Base-by-base conservation (phyloP, 176 grass and related monocot genomes). In the Themeda triandra region DNA sequence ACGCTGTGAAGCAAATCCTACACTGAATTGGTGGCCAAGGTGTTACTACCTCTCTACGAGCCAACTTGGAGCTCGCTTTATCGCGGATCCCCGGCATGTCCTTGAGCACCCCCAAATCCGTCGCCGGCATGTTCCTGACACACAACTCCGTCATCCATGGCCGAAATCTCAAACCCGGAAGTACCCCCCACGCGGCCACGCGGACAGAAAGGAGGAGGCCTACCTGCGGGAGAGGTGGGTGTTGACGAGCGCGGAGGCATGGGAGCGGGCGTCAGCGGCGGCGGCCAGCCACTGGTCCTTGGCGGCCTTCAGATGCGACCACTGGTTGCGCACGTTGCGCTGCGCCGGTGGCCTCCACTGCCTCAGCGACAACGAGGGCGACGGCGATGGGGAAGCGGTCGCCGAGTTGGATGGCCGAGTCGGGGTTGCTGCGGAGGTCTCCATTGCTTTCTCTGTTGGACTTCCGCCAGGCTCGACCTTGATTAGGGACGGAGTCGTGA, bases 321-420 rank as follows among this genome's bases (percentile, higher is more conserved):
- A 98, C 74, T 96, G 91, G 63, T 98, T 98, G 63, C 87, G 87
- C 21, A 94, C 37, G 80, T 94, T 98, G 24, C 89, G 88, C 83
- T 86, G 93, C n/a, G 89, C 91, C 56, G 83, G 32, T 35, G 33
- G 33, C 51, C 90, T 63, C 93, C 96, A 99, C 63, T 82, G 74
- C 74, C 90, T 86, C 31, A 88, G 80, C 24, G 89, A 87, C 4
- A 87, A 85, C 1, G 80, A 88, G 14, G 89, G 76, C 10, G 84
- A 88, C 6, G 80, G 60, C 6, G 66, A 82, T 45, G 56, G 66
- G 2, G 89, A 89, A 6, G 71, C 25, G 6, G 82, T 48, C 18
- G 77, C 13, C 4, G 65, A 23, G 28, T 49, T 76, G 40, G 51
- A 44, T 71, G 46, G 59, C 25, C 62, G 79, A 35, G 59, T 40